Evolutionary conservation across 164 flowering plant genomes (phyloP), one percentile per base, ranked within the genome.

Genomic region (Tetracentron sinense): DNA sequence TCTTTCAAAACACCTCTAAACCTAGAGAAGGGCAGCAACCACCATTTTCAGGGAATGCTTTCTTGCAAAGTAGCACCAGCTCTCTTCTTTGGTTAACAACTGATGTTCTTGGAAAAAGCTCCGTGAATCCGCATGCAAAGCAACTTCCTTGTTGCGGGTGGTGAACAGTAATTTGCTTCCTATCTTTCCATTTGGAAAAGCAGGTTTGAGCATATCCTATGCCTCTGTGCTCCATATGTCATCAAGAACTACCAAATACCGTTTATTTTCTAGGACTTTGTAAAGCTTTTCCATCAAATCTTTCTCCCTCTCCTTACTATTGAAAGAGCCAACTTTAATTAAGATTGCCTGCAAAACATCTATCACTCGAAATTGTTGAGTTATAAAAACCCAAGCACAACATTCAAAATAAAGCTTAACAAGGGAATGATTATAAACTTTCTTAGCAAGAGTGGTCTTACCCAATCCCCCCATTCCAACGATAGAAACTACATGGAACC

Each of bases 121-220:
- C 0, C 6, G 30, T 4, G 54, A 66, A 22, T 74, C 69, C 2
- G 60, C 35, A 51, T 60, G 66, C 23, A 7, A 20, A 29, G 79
- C 83, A 3, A 77, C 72, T 1, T 47, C 22, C 26, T 17, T 63
- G 1, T 55, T 60, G 4, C 81, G 82, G 21, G 76, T 78, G 0
- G 82, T 84, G 28, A 78, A 33, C 31, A 84, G 7, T 15, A 81
- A 58, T 69, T 68, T 72, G 62, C 83, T 77, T 22, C 74, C 63
- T 4, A 26, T 67, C 0, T 28, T 46, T 14, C 35, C 28, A 22
- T 70, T 62, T 1, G 77, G 83, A 7, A 82, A 75, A 16, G 75
- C 78, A 19, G 7, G n/a, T 53, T 68, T 59, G 12, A 77, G 19
- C 17, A 33, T 52, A 30, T 62, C 54, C 78, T 78, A 79, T 1